phyloP scores from a whole-genome alignment of 2,329 filamentous ascomycete species.

The Berkeleyomyces rouxiae region DNA sequence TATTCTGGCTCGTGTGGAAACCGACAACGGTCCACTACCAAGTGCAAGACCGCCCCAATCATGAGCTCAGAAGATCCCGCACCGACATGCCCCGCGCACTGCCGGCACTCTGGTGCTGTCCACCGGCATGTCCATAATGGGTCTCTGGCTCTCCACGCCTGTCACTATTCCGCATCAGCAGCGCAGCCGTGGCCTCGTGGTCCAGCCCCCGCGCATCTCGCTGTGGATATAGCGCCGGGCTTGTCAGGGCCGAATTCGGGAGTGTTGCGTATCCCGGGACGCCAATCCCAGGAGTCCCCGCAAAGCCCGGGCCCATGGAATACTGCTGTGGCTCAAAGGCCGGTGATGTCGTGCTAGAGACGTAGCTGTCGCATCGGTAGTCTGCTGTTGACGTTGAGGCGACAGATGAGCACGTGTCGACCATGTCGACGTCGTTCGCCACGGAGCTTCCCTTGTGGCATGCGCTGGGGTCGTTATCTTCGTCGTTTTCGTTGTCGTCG shows the following conservation, averaged over 20 bases:
- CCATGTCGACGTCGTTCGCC: conserved; percentile 27
- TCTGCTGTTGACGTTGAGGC: conserved; percentile 34
- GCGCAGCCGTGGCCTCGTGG: conserved; percentile 68
- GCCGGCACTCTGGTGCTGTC: conserved; percentile 25
- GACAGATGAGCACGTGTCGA: conserved; percentile 36
- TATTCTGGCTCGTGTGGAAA: too few relatives aligned
- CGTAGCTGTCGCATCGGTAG: conserved; percentile 34
- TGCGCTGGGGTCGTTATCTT: conserved; percentile 37
- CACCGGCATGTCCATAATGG: conserved; percentile 27
- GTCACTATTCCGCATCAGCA: conserved; percentile 77
- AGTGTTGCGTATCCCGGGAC: conserved; percentile 21
- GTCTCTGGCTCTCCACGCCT: conserved; percentile 32
- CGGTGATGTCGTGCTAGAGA: conserved; percentile 37
- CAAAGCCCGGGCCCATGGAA: conserved; percentile 13
- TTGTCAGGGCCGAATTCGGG: conserved; percentile 38
- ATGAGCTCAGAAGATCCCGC: conserved; percentile 31
- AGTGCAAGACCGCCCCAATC: not conserved
- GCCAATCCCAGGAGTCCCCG: not conserved
- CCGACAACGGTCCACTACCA: too few relatives aligned
- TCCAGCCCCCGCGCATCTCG: conserved; percentile 32
- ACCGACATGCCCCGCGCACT: conserved; percentile 36
- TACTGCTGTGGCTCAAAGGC: conserved; percentile 38
- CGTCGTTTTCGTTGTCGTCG: conserved; percentile 28
- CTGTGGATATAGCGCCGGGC: conserved; percentile 39
- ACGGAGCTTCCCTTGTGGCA: conserved; percentile 22